These are phyloP conservation scores for Fraxinus pennsylvanica DNA, from an alignment of 257 asterid genomes.

Conservation along the genomic window DNA sequence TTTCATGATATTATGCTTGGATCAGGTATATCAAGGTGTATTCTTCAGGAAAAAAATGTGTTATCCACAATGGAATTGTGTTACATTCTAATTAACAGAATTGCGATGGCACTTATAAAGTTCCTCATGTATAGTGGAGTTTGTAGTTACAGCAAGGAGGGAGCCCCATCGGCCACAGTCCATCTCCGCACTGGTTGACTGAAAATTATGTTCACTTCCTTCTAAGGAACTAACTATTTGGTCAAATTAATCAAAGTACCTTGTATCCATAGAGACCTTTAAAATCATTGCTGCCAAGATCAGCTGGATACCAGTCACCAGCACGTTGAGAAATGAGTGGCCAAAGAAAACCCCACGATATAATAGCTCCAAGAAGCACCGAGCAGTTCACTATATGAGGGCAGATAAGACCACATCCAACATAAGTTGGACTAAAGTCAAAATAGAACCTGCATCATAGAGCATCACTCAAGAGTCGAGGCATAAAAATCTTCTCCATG, in stretches of 20 bases:
- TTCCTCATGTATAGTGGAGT: not conserved
- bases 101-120: not conserved
- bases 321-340: constrained; percentile 74
- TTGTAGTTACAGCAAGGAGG: not conserved
- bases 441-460: constrained; percentile 79
- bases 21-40: not conserved
- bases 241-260: constrained; percentile 40
- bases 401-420: constrained; percentile 96
- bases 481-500: constrained; percentile 10
- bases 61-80: not conserved
- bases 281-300: constrained; percentile 87
- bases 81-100: not conserved
- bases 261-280: constrained; percentile 92
- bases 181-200: not conserved
- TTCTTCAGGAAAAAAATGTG: not conserved
- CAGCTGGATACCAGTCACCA: constrained; percentile 95
- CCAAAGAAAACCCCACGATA: constrained; percentile 98
- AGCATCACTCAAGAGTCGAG: constrained; percentile 31
- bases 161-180: not conserved
- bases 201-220: constrained; percentile 10
- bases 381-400: constrained; percentile 96
- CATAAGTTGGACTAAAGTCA: constrained; percentile 93
- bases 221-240: not conserved
- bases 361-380: constrained; percentile 86
- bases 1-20: not conserved